Base-by-base conservation (phyloP, 2,329 filamentous ascomycete species). In the Pyricularia pennisetigena region DNA sequence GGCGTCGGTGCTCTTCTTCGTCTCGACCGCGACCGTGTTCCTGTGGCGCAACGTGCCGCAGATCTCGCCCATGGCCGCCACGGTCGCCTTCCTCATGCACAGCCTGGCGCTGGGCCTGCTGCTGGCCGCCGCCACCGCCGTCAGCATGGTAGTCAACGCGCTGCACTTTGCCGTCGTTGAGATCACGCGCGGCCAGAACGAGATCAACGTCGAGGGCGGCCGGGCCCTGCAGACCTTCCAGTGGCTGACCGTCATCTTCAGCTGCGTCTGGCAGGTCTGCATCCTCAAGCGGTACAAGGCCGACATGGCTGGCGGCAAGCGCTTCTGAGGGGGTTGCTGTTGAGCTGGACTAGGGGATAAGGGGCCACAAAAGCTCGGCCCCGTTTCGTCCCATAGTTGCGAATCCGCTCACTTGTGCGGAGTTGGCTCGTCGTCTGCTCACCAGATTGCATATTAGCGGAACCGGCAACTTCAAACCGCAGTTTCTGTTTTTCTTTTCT, bases 1-100 rank as follows among this genome's bases (percentile, higher is more conserved):
- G 24, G 67, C 61, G 12, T 29, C 30, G 24, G 35, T 72, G 73
- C 76, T 76, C 70, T 75, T 78, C 70, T 71, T 73, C 71, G 75
- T 75, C 64, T 71, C 61, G 10, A 28, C 63, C 35, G 14, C 28
- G 23, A 54, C 32, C 23, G 26, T 68, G 16, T 35, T 68, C 41
- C 20, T 68, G 35, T 68, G 61, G 61, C 61, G 63, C 67, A 68
- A 64, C 35, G 24, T 74, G 68, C 72, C 71, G 68, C 77, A 69
- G 8, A 74, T 75, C 68, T 77, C 76, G 4, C 70, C 71, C 70
- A 77, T 69, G 6, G 73, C 75, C 16, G 67, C 67, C 5, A 54
- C 61, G 14, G 67, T 64, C 3, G 59, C 67, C 5, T 68, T 64
- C 67, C 23, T 68, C 26, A 68, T 57, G 32, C 61, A 65, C 67